Evolutionary conservation across 192 early-diverging fungal genomes (phyloP).

Genomic region (Bifiguratus adelaidae): DNA sequence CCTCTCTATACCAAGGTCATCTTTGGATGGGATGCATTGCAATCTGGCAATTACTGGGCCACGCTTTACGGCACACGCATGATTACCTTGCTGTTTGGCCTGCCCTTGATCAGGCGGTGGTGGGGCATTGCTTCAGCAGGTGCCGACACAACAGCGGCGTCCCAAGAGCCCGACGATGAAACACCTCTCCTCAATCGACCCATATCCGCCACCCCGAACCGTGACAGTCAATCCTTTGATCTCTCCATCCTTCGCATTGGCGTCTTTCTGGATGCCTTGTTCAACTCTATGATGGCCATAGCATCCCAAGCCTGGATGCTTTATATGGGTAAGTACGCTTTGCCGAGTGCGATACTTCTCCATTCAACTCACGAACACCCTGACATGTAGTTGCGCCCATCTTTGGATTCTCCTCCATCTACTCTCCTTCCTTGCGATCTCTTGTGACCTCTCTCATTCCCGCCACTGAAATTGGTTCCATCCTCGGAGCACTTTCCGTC

Average conservation of each 20-base stretch:
- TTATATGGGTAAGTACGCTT: no score
- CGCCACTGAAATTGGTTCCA: background rate
- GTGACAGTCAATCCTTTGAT: background rate
- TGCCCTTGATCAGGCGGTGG: background rate
- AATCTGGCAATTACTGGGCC: background rate
- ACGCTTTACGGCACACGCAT: conserved; percentile 1
- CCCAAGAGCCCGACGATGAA: background rate
- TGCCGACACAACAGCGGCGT: background rate
- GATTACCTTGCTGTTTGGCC: background rate
- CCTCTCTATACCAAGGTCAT: background rate
- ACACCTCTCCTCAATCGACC: background rate
- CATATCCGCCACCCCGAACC: background rate
- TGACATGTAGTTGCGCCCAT: background rate
- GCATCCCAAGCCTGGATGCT: background rate
- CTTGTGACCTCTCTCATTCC: background rate
- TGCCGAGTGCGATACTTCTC: no score
- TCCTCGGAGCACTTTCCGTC: background rate
- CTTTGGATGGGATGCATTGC: background rate
- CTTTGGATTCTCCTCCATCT: background rate
- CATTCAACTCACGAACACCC: no score
- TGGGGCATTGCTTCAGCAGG: background rate
- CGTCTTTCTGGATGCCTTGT: background rate
- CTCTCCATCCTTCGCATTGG: background rate
- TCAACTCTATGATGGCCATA: background rate
- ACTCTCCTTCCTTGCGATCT: background rate